Percentiles rank a stretch among this genome's conserved stretches.
phyloP scores from a whole-genome alignment of 2,329 filamentous ascomycete species.

The Trichoderma harzianum region DNA sequence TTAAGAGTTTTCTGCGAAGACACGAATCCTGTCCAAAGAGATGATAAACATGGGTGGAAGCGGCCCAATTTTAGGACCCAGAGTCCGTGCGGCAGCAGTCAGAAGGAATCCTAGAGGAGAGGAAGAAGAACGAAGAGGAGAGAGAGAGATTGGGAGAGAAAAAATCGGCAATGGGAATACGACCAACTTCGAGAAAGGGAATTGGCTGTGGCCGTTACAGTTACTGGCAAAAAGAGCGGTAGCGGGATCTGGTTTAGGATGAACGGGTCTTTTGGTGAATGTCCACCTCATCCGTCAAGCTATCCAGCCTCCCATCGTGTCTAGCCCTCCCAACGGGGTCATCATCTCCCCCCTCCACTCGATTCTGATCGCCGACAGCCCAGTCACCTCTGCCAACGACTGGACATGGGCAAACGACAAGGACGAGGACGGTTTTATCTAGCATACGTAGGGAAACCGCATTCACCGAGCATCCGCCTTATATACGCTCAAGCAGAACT shows the following conservation, averaged over 20 bases:
- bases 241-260: slow-evolving; percentile 6
- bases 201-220: neutral
- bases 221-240: slow-evolving; percentile 8
- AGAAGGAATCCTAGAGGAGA: neutral
- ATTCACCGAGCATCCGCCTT: neutral
- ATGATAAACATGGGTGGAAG: slow-evolving; percentile 3
- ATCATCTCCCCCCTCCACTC: slow-evolving; percentile 3
- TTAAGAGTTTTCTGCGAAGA: slow-evolving; percentile 3
- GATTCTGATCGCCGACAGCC: slow-evolving; percentile 15
- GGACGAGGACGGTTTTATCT: neutral
- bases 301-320: slow-evolving; percentile 5
- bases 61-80: slow-evolving; percentile 1
- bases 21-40: neutral
- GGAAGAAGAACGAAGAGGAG: neutral
- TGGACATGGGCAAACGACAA: neutral
- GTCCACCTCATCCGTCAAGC: slow-evolving; percentile 10
- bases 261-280: slow-evolving; percentile 11
- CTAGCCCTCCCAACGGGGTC: slow-evolving; percentile 2
- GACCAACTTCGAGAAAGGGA: neutral
- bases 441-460: neutral
- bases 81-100: slow-evolving; percentile 8
- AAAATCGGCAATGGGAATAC: too few species aligned
- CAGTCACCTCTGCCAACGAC: neutral
- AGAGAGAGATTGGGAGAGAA: neutral
- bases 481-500: slow-evolving; percentile 9